Percentiles rank a stretch among this genome's conserved stretches.
These are phyloP conservation scores for Aegilops tauschii DNA, from an alignment of 176 grass and related monocot species.

Conservation along the genomic window DNA sequence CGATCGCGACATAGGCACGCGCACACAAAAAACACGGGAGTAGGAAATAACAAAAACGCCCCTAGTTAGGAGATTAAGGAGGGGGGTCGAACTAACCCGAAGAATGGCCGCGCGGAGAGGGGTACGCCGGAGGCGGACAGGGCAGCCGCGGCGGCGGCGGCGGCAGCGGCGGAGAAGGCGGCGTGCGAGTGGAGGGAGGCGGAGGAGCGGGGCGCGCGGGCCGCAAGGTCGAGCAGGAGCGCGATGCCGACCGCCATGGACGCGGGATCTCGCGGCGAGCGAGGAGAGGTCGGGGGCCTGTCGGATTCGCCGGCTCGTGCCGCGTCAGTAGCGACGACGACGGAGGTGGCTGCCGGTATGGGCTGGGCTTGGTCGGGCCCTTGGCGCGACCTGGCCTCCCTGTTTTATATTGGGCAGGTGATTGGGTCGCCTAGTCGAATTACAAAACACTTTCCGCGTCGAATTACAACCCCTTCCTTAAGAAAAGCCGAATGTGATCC, in stretches of 20 bases:
- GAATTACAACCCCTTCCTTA: background rate
- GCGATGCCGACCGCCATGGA: constrained; percentile 53
- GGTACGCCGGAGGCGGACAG: constrained; percentile 35
- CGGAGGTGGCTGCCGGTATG: background rate
- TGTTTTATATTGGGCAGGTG: background rate
- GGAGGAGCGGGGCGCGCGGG: constrained; percentile 21
- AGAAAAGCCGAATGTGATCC: too few relatives aligned
- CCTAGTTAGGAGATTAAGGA: background rate
- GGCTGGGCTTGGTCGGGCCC: background rate
- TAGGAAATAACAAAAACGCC: background rate
- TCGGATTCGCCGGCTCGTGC: constrained; percentile 23
- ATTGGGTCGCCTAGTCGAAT: background rate
- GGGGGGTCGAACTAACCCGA: constrained; percentile 32
- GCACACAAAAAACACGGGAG: background rate
- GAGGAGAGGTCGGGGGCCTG: background rate
- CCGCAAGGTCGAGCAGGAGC: constrained; percentile 58
- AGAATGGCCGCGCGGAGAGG: constrained; percentile 48
- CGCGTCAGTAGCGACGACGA: background rate
- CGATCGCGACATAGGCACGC: background rate
- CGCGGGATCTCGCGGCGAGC: constrained; percentile 26
- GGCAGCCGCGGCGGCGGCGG: constrained; percentile 27
- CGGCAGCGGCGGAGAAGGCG: constrained; percentile 36
- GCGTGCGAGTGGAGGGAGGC: constrained; percentile 38
- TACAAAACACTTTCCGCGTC: background rate
- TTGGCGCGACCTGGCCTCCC: background rate